phyloP scores from a whole-genome alignment of 495 filamentous ascomycete species.

The Lasiosphaeria hispida region DNA sequence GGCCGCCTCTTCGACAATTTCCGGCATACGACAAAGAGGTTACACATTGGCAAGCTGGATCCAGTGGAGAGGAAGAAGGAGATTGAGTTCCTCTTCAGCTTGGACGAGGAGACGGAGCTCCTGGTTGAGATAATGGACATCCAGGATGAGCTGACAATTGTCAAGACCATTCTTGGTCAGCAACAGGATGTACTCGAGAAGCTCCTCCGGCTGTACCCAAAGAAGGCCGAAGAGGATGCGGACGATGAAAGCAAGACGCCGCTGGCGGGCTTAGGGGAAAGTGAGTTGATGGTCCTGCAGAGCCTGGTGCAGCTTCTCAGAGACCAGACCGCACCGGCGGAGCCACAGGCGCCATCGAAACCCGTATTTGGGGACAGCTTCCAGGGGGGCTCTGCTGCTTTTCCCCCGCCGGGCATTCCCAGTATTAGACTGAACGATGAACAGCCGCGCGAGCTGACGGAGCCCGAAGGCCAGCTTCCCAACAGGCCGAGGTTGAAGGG shows the following conservation, averaged over 20 bases:
- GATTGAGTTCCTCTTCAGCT: constrained; percentile 18
- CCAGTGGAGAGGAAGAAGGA: constrained; percentile 12
- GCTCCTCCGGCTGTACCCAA: constrained; percentile 16
- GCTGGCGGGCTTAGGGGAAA: constrained; percentile 6
- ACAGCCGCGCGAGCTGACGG: no score
- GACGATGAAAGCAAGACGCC: background rate
- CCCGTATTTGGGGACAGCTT: no score
- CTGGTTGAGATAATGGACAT: constrained; percentile 24
- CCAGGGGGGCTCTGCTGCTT: no score
- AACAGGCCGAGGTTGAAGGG: background rate
- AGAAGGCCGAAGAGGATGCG: constrained; percentile 11
- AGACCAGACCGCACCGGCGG: constrained; percentile 4
- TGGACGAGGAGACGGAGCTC: constrained; percentile 18
- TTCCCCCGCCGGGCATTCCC: no score
- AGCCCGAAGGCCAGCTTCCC: background rate
- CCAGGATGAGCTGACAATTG: constrained; percentile 22
- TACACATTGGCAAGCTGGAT: constrained; percentile 16
- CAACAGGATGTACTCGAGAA: constrained; percentile 15
- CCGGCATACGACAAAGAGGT: constrained; percentile 11
- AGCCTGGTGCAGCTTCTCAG: constrained; percentile 16
- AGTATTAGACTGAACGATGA: no score
- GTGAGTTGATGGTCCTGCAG: constrained; percentile 15
- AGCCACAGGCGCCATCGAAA: background rate
- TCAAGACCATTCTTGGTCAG: constrained; percentile 17
- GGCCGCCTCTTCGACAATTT: constrained; percentile 15